Base-by-base conservation (phyloP, 2,329 filamentous ascomycete genomes). In the Cladorrhinum sp. region DNA sequence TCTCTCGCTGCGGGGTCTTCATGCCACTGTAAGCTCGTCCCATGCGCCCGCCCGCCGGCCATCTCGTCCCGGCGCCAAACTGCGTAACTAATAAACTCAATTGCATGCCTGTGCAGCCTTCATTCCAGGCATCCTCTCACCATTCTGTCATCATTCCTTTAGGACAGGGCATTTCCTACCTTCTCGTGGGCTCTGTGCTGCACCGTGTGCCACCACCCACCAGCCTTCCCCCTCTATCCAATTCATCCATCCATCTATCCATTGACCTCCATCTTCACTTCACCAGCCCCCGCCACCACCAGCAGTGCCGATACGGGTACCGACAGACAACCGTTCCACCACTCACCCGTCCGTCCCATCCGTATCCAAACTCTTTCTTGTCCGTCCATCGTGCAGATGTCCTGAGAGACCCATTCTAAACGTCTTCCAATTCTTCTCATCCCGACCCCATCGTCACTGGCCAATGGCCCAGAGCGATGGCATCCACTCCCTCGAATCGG, bases 391-490 rank as follows among this genome's bases (percentile, higher is more conserved):
- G 32, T 50, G 56, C 62, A 58, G 55, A 66, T 64, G 62, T 32
- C 36, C 59, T 53, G 27, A 56, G 27, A 56, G 60, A 45, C 55
- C 51, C 25, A 49, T 58, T 50, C 36, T 55, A 38, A 60, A 41
- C 59, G 27, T 54, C 57, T 54, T 32, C 57, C 32, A 52, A 49
- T 41, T 54, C 53, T 41, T 54, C 53, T 60, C 50, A 22, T 57
- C 41, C 51, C 50, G 18, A 50, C 52, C 52, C 55, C 45, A n/a
- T 56, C 58, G 54, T 23, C 57, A 56, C 48, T 56, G 57, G 74
- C 77, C 78, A 78, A 85, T 85, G 82, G 82, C 78, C 74, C 72
- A 69, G 78, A 75, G 70, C 75, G 69, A 86, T 86, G 84, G 79
- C 81, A 68, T 78, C 81, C 64, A 85, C 83, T 76, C 83, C 84